phyloP scores from a whole-genome alignment of 2,329 filamentous ascomycete genomes.

The Sphaerulina vaccinii region DNA sequence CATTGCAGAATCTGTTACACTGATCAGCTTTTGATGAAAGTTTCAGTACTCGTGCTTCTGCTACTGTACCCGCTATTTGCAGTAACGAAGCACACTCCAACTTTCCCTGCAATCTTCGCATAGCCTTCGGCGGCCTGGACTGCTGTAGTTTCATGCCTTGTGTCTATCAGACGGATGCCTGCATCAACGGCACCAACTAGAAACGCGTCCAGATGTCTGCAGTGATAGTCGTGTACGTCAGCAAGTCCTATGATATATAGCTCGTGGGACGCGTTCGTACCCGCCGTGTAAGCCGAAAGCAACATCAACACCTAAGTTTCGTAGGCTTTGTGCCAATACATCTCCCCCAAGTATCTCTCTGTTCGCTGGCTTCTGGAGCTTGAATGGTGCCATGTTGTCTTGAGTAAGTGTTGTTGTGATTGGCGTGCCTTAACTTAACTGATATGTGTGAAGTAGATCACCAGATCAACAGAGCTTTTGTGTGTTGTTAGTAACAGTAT shows the following conservation, averaged over 20 bases:
- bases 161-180: constrained; percentile 48
- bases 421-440: no score
- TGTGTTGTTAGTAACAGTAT: neutral
- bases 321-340: constrained; percentile 47
- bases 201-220: constrained; percentile 51
- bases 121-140: constrained; percentile 51
- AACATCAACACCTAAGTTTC: constrained; percentile 44
- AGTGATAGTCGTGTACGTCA: no score
- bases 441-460: neutral
- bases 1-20: constrained; percentile 45
- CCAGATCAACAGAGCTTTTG: neutral
- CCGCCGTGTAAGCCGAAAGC: constrained; percentile 51
- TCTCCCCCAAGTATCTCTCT: constrained; percentile 48
- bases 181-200: constrained; percentile 44
- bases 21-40: neutral
- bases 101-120: constrained; percentile 45
- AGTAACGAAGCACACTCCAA: constrained; percentile 50
- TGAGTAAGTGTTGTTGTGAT: neutral
- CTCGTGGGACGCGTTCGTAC: no score
- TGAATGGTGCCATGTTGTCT: constrained; percentile 26
- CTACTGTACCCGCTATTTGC: constrained; percentile 47
- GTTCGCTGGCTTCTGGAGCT: constrained; percentile 36
- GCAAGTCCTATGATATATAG: no score
- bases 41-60: neutral
- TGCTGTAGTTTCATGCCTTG: constrained; percentile 49